Evolutionary conservation across 1,139 yeast species (phyloP), one percentile per base, ranked within the genome.

Genomic region (Kodamaea alishanica): DNA sequence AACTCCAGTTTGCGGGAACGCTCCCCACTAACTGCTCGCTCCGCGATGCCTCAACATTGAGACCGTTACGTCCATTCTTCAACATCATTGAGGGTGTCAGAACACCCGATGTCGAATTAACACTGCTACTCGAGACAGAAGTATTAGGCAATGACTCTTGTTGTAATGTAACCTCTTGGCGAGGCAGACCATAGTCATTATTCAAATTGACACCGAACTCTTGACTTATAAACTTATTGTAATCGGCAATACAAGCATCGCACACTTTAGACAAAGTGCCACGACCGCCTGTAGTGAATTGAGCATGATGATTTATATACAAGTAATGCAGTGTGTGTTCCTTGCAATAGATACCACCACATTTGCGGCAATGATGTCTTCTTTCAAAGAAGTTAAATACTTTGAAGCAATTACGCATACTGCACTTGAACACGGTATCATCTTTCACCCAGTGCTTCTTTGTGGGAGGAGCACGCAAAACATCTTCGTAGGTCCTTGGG

Each of bases 331-430:
- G 65, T 6, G 81, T 67, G 48, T 79, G 81, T 42, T 80, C 84
- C 37, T 82, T 81, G 62, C 97, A 90, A 56, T 84, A 90, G 9
- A 90, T 77, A 25, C 88, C 95, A 12, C 97, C 97, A 65, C 97
- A 90, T 55, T 86, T 83, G 37, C 97, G 76, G 58, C 97, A 90
- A 63, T 90, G 97, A 57, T 90, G 97, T 43, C 94, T 79, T 46
- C 97, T 75, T 51, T 89, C 95, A 60, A 87, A 77, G 54, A 84
- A 80, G 35, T 85, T 79, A 60, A 85, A 77, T 41, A 74, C 58
- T 60, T 75, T 75, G 42, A 71, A 66, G 62, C 97, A 89, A n/a
- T 48, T 9, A 2, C 57, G 50, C 23, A 75, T 73, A n/a, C 76
- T 73, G 58, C 97, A 89, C 35, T 75, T 70, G 33, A 67, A 63